phyloP scores from a whole-genome alignment of 805 yeast species.

The Metschnikowia picachoensis region DNA sequence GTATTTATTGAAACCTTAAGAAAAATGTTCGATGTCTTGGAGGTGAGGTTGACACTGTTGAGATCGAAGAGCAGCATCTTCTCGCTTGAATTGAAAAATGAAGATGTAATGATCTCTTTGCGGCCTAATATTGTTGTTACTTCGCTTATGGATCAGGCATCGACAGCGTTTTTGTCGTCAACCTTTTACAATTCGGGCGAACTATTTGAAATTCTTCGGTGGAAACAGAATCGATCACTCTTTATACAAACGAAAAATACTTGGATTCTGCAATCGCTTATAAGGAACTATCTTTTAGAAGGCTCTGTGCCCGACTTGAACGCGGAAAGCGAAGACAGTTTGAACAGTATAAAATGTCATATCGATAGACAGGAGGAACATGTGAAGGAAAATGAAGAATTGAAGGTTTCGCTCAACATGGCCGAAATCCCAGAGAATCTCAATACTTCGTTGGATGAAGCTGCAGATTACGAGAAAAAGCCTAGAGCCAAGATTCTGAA shows the following conservation, averaged over 20 bases:
- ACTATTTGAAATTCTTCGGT: conserved; percentile 22
- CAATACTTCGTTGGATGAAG: no score
- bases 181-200: conserved; percentile 8
- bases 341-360: neutral
- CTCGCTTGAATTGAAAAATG: neutral
- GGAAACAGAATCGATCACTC: conserved; percentile 11
- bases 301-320: no score
- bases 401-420: no score
- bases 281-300: no score
- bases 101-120: conserved; percentile 11
- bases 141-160: conserved; percentile 10
- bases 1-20: neutral
- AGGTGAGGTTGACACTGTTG: neutral
- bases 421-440: no score
- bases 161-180: conserved; percentile 9
- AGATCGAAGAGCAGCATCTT: no score
- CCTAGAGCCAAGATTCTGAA: neutral
- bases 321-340: no score
- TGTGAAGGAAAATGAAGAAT: neutral
- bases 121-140: conserved; percentile 13
- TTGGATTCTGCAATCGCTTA: conserved; percentile 22
- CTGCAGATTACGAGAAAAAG: neutral
- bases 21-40: neutral
- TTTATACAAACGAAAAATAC: conserved; percentile 29
- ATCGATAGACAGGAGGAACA: neutral